Base-by-base conservation (phyloP, 192 early-diverging fungal species). In the Coemansia interrupta region DNA sequence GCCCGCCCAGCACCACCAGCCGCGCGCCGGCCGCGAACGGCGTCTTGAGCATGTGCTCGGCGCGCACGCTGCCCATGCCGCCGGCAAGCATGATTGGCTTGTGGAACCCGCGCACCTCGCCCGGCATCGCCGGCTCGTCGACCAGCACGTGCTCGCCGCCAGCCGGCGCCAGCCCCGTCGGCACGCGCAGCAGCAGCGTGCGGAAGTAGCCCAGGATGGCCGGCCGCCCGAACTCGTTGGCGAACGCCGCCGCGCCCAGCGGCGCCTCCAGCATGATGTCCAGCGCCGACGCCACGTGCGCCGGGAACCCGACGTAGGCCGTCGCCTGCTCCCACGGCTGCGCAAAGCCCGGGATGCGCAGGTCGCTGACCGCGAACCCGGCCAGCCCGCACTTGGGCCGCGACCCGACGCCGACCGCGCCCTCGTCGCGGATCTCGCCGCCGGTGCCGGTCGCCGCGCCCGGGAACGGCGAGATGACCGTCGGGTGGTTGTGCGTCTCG, bases 1-100 rank as follows among this genome's bases (percentile, higher is more conserved):
- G 97, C 0, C 97, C 97, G 63, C 97, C 97, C 32, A 99, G 73
- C 1, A 97, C 93, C 24, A 97, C 82, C 63, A 99, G 79, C 15
- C 83, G 79, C 30, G 84, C 88, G 45, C 88, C 95, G 2, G 91
- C 85, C 7, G 77, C 66, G 58, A 99, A 96, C 53, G 84, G 79
- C 60, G 87, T 81, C 79, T 99, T 99, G 53, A 85, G 84, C 47
- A 94, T 85, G 40, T 98, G 94, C 81, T 85, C 82, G 41, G 90
- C 89, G 26, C 94, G 87, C 45, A 99, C 87, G 38, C 89, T 89
- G 60, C 97, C 97, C 57, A 98, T 80, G 46, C 97, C 97, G 63
- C 97, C 97, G 15, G 97, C 96, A 60, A 99, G 86, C 97, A 98
- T 99, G 60, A 99, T 98, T 15, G 97, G 97, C 78, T 99, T 99